phyloP scores from a whole-genome alignment of 352 stramenopile genomes.

The Aphanomyces astaci region DNA sequence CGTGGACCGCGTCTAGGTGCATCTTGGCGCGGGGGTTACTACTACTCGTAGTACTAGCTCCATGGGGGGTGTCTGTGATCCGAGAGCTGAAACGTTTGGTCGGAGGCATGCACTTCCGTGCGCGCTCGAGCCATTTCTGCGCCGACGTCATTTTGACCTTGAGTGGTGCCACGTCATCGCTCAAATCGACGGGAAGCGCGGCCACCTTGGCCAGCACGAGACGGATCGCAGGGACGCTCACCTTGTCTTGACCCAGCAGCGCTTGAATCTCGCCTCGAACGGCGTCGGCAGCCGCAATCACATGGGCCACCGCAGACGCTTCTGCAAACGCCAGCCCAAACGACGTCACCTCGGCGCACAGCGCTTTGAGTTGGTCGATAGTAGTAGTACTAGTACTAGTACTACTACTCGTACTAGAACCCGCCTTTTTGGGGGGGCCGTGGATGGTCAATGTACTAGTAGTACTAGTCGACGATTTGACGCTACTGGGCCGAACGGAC shows the following conservation, averaged over 20 bases:
- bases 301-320: slow-evolving; percentile 37
- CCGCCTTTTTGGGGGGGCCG: not conserved
- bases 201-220: slow-evolving; percentile 75
- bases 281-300: slow-evolving; percentile 51
- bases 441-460: slow-evolving; percentile 38
- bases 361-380: slow-evolving; percentile 31
- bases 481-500: not conserved
- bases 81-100: slow-evolving; percentile 40
- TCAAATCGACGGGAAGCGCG: slow-evolving; percentile 80
- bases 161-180: slow-evolving; percentile 64
- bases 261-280: slow-evolving; percentile 52
- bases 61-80: slow-evolving; percentile 41
- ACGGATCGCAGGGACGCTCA: slow-evolving; percentile 71
- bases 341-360: slow-evolving; percentile 39
- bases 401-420: not conserved
- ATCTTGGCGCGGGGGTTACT: slow-evolving; percentile 66
- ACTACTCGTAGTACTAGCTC: slow-evolving; percentile 29
- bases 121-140: slow-evolving; percentile 78
- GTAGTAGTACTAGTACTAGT: not conserved
- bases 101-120: slow-evolving; percentile 71
- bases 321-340: slow-evolving; percentile 56
- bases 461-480: not conserved
- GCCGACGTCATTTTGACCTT: slow-evolving; percentile 79
- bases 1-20: slow-evolving; percentile 68
- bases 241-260: slow-evolving; percentile 73